Evolutionary conservation across 1,284 basidiomycete genomes (phyloP).

Genomic region (Melampsora americana): DNA sequence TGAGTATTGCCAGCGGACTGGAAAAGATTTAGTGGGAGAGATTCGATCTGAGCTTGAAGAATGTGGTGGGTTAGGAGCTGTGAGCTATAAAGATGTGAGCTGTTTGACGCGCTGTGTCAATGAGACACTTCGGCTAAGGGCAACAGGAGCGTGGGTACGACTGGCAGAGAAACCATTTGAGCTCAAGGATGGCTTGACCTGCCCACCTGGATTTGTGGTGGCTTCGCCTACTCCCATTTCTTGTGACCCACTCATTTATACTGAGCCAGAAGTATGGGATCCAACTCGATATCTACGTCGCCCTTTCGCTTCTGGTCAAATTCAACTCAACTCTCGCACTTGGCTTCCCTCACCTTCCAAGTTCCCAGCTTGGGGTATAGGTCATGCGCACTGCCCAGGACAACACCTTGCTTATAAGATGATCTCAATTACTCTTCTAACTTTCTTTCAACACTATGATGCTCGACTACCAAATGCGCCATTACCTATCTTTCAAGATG

Average conservation of each 20-base stretch:
- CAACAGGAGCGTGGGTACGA: constrained; percentile 38
- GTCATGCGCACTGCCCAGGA: constrained; percentile 40
- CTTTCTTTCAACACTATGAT: constrained; percentile 40
- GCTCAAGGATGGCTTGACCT: constrained; percentile 10
- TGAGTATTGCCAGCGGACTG: constrained; percentile 15
- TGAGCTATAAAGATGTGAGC: not conserved
- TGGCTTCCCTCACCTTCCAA: constrained; percentile 17
- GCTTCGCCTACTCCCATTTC: constrained; percentile 38
- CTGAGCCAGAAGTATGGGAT: constrained; percentile 31
- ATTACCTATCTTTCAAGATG: constrained; percentile 27
- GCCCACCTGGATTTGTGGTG: constrained; percentile 39
- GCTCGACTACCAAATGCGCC: not conserved
- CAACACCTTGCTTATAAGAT: constrained; percentile 40
- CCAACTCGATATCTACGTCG: constrained; percentile 24
- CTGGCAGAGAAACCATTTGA: constrained; percentile 31
- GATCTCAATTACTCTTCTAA: constrained; percentile 33
- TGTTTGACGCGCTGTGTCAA: constrained; percentile 32
- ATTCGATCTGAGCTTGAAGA: not conserved
- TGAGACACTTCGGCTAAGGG: constrained; percentile 39
- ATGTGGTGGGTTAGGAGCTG: not conserved
- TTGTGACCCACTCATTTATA: constrained; percentile 15
- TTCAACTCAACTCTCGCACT: constrained; percentile 2
- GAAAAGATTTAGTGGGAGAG: not conserved
- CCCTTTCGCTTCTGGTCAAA: constrained; percentile 14
- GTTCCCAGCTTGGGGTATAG: constrained; percentile 38